A percentile compares a stretch with the other conserved stretches of the same genome.
Conservation (phyloP, 2,329 filamentous ascomycete species). For the Diaporthe ampelina region DNA sequence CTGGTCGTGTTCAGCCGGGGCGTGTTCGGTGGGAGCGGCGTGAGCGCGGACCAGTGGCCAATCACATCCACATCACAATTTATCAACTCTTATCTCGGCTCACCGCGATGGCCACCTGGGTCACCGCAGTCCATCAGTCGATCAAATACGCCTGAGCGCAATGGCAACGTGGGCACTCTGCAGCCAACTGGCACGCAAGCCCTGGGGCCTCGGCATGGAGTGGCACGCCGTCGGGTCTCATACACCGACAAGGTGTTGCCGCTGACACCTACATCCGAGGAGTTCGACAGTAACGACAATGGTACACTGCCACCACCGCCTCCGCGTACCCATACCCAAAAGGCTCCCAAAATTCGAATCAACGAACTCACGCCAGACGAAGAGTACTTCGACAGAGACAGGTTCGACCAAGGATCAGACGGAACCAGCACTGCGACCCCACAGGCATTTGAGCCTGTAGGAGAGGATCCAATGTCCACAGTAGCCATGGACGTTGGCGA, state of each 20-base stretch:
- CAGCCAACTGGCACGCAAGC: slow-evolving; percentile 5
- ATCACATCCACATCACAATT: slow-evolving; percentile 38
- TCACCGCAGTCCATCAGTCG: slow-evolving; percentile 35
- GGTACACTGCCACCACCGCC: slow-evolving; percentile 39
- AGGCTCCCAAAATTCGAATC: slow-evolving; percentile 25
- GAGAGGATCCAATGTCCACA: slow-evolving; percentile 4
- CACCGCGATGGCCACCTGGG: slow-evolving; percentile 37
- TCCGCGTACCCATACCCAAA: background rate
- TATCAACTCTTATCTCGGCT: slow-evolving; percentile 38
- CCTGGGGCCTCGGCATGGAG: background rate
- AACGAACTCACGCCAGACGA: slow-evolving; percentile 28
- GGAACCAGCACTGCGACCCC: background rate
- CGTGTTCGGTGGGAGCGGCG: slow-evolving; percentile 50
- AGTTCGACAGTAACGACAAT: slow-evolving; percentile 44
- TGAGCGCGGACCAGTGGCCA: slow-evolving; percentile 37
- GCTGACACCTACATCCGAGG: slow-evolving; percentile 49
- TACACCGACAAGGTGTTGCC: slow-evolving; percentile 52
- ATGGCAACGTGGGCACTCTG: background rate
- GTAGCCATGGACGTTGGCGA: slow-evolving; percentile 5
- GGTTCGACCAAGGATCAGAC: background rate
- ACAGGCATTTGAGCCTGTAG: background rate
- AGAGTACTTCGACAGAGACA: background rate
- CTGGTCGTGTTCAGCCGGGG: slow-evolving; percentile 85
- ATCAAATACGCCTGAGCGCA: slow-evolving; percentile 25
- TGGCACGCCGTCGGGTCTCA: slow-evolving; percentile 31